Conservation (phyloP, 2,329 filamentous ascomycete genomes). For the Penicillium occitanis region DNA sequence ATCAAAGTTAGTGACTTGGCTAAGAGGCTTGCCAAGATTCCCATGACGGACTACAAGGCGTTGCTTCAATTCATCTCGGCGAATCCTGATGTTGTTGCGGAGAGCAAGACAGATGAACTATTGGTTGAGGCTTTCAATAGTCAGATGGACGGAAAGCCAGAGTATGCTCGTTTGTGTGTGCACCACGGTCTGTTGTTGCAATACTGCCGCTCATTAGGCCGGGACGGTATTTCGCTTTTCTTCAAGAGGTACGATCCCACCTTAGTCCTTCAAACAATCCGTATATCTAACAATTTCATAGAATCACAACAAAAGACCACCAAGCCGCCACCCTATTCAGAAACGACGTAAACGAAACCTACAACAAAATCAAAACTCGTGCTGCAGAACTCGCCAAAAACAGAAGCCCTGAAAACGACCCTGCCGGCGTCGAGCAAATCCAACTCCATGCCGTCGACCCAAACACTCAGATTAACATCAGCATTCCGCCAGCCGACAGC, state of each 20-base stretch:
- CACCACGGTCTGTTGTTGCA: slow-evolving; percentile 91
- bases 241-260: slow-evolving; percentile 69
- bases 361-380: slow-evolving; percentile 74
- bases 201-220: slow-evolving; percentile 87
- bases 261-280: background rate
- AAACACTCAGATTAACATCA: slow-evolving; percentile 86
- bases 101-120: slow-evolving; percentile 86
- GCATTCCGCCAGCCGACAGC: slow-evolving; percentile 68
- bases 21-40: slow-evolving; percentile 79
- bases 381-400: slow-evolving; percentile 70
- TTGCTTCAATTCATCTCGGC: slow-evolving; percentile 74
- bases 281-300: slow-evolving; percentile 24
- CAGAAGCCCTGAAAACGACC: slow-evolving; percentile 51
- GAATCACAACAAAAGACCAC: slow-evolving; percentile 81
- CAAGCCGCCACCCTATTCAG: slow-evolving; percentile 87
- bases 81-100: slow-evolving; percentile 74
- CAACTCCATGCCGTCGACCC: slow-evolving; percentile 96
- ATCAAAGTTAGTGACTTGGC: slow-evolving; percentile 74
- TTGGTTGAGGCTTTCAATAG: slow-evolving; percentile 89
- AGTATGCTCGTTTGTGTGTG: slow-evolving; percentile 80
- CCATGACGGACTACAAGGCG: slow-evolving; percentile 68
- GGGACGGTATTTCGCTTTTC: slow-evolving; percentile 85
- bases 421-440: slow-evolving; percentile 84
- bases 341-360: slow-evolving; percentile 89
- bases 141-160: slow-evolving; percentile 72